Base-by-base conservation (phyloP, 2,329 filamentous ascomycete species). In the Colletotrichum spinosum region DNA sequence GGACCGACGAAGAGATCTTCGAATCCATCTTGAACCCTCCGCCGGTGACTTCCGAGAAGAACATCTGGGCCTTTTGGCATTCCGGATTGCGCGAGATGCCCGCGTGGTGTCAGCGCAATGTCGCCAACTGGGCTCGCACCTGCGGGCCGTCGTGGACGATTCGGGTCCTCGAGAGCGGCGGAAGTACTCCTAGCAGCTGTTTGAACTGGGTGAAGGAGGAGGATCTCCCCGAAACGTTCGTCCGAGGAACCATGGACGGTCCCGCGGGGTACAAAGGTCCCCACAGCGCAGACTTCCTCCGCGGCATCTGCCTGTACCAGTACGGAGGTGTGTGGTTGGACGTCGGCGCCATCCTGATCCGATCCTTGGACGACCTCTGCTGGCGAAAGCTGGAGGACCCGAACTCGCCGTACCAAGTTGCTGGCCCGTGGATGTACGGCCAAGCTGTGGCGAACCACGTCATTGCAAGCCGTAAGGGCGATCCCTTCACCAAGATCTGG, bases 21-120 rank as follows among this genome's bases (percentile, higher is more conserved):
- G 11, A 65, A 1, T 68, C 70, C 2, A 70, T 80, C 0, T 60
- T 63, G 13, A 57, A 67, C 0, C 75, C 73, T 37, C 70, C 67
- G 1, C 74, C 77, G 6, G 61, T 78, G 42, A 75, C 72, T 1
- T 78, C 77, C 0, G 79, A 82, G 52, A 80, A 78, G 65, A 83
- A 83, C 52, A 74, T 83, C 5, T 83, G 79, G 79, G 78, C 79
- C 2, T 80, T 80, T 60, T 83, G 80, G 80, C 73, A 82, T 55
- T 75, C 73, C 8, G 78, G 81, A 0, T 60, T 78, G 0, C 25
- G 37, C 56, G 38, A 52, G 6, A 78, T 81, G 76, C 77, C 76
- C 1, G 62, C 59, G 6, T 81, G 79, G 78, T 77, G 74, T 37
- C 72, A 76, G 53, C 76, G 77, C 48, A 82, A 80, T 46, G 75